Base-by-base conservation (phyloP, 2,329 filamentous ascomycete species). In the Trichoderma sp. region DNA sequence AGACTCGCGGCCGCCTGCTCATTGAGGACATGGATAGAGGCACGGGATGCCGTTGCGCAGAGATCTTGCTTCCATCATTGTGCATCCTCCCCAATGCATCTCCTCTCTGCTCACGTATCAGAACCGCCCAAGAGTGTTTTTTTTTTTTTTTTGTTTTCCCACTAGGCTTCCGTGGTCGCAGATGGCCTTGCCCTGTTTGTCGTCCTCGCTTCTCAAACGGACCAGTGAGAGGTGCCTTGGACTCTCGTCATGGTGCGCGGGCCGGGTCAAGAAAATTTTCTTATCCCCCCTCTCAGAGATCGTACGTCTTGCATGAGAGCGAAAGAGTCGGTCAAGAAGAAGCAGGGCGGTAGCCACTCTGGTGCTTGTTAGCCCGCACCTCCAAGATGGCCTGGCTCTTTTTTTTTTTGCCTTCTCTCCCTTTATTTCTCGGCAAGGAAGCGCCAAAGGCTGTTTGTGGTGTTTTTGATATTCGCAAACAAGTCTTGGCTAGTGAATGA, bases 241-340 rank as follows among this genome's bases (percentile, higher is more conserved):
- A 35, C 6, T 52, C 53, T 56, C 52, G 59, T 64, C 50, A 64
- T 58, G 66, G 60, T 68, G 59, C 52, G 66, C 59, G 52, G 45
- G 58, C 42, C 57, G 59, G 52, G 66, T 32, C 52, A 42, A 50
- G 52, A 53, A 67, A 39, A 25, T 64, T 64, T 64, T 64, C 52
- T 45, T 42, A n/a, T 42, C 50, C 27, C 35, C 37, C 35, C 29
- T 58, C 59, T 50, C 19, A 22, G 52, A 53, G 32, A 68, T 37
- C 39, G 59, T 64, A 64, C 59, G 67, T 65, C 60, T 37, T 56
- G 56, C 48, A 50, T 58, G 29, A 68, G 59, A 64, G 64, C 27
- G 27, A 68, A 69, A 69, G 68, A 57, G 68, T 69, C 68, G 68
- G 68, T 68, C 67, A 68, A 66, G 53, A 39, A 56, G 17, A 27